A percentile compares a stretch with the other conserved stretches of the same genome.
Evolutionary conservation across 306 rosid species (phyloP).

Genomic region (Ormosia emarginata): DNA sequence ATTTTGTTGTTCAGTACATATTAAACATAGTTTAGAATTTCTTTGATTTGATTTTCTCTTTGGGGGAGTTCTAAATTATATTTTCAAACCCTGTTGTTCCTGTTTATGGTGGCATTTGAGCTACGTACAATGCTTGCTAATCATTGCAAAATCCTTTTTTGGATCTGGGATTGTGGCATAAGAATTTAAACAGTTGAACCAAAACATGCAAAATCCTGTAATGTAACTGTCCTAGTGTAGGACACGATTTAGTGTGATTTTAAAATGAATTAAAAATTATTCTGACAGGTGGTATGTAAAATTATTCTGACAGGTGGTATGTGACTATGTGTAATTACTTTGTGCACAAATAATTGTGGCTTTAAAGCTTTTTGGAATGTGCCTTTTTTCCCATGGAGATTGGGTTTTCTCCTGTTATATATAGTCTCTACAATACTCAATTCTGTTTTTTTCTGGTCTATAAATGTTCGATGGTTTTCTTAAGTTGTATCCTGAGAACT

Average conservation of each 20-base stretch:
- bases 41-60: neutral
- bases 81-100: neutral
- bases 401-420: neutral
- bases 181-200: neutral
- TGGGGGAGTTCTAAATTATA: neutral
- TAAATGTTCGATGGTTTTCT: neutral
- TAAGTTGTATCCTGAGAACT: neutral
- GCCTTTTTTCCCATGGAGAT: neutral
- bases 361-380: neutral
- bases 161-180: neutral
- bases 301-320: neutral
- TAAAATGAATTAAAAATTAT: neutral
- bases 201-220: neutral
- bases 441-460: neutral
- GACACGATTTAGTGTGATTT: neutral
- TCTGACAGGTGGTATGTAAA: neutral
- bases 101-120: neutral
- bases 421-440: neutral
- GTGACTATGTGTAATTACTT: neutral
- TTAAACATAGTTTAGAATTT: neutral
- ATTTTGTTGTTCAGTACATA: neutral
- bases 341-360: neutral
- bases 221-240: neutral
- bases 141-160: neutral
- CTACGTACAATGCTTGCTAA: neutral